These are phyloP conservation scores for Solanum hybrid DNA, from an alignment of 305 asterid genomes.

Conservation along the genomic window DNA sequence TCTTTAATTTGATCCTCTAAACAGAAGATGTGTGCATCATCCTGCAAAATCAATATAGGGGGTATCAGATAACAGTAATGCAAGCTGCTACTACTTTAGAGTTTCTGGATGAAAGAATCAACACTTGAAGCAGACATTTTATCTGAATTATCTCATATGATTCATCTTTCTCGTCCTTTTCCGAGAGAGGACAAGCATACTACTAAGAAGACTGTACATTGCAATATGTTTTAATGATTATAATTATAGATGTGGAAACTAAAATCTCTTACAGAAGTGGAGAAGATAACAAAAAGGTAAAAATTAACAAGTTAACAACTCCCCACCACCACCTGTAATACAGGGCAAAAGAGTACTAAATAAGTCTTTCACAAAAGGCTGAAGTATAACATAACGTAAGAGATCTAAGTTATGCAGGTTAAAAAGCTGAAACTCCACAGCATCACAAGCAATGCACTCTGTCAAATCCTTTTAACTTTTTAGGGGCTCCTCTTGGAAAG, in stretches of 20 bases:
- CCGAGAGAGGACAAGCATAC: background rate
- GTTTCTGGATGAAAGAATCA: background rate
- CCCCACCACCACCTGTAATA: background rate
- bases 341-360: background rate
- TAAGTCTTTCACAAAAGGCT: background rate
- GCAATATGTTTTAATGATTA: background rate
- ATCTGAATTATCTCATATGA: background rate
- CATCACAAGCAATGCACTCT: background rate
- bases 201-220: background rate
- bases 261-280: background rate
- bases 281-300: background rate
- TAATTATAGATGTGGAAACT: background rate
- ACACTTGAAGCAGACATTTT: background rate
- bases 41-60: slow-evolving; percentile 38
- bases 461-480: background rate
- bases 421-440: background rate
- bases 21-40: slow-evolving; percentile 96
- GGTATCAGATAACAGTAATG: background rate
- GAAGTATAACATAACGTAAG: background rate
- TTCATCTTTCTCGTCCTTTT: background rate
- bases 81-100: background rate
- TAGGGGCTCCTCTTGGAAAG: background rate
- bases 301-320: background rate
- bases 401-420: background rate
- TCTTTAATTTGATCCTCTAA: slow-evolving; percentile 85